Conservation (phyloP, 306 rosid species). For the Vigna trinervia region DNA sequence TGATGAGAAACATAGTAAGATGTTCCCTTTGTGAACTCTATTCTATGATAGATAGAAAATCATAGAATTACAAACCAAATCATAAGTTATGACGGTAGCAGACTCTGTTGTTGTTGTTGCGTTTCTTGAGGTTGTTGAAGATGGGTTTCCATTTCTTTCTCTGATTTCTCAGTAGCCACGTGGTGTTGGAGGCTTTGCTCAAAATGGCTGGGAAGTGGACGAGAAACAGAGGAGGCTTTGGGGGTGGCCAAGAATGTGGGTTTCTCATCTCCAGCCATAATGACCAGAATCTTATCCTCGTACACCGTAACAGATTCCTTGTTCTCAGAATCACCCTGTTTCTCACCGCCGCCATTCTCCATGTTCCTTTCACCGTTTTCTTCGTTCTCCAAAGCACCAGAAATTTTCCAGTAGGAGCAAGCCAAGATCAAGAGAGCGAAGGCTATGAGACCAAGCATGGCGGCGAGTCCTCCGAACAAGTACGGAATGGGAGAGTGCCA, state of each 20-base stretch:
- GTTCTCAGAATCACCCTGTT: slow-evolving; percentile 43
- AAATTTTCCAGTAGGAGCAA: slow-evolving; percentile 77
- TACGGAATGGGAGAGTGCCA: slow-evolving; percentile 97
- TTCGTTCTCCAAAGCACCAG: slow-evolving; percentile 38
- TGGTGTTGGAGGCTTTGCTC: background rate
- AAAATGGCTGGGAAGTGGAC: background rate
- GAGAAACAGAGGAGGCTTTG: slow-evolving; percentile 27
- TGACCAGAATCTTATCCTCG: slow-evolving; percentile 78
- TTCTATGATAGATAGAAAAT: background rate
- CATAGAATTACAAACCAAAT: background rate
- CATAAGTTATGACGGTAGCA: slow-evolving; percentile 5
- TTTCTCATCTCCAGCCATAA: slow-evolving; percentile 86
- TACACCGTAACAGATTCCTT: slow-evolving; percentile 49
- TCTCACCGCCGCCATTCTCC: slow-evolving; percentile 48
- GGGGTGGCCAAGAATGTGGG: slow-evolving; percentile 90
- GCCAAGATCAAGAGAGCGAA: slow-evolving; percentile 82
- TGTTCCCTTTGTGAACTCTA: slow-evolving; percentile 8
- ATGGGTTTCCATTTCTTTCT: slow-evolving; percentile 41
- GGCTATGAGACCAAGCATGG: slow-evolving; percentile 81
- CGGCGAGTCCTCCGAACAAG: slow-evolving; percentile 86
- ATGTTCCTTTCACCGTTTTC: slow-evolving; percentile 47
- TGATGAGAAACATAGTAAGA: background rate
- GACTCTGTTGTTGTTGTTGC: background rate
- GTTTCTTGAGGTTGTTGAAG: slow-evolving; percentile 4
- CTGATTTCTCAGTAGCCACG: slow-evolving; percentile 40